These are phyloP conservation scores for Picea abies DNA, from an alignment of 83 land plant species.

Conservation along the genomic window DNA sequence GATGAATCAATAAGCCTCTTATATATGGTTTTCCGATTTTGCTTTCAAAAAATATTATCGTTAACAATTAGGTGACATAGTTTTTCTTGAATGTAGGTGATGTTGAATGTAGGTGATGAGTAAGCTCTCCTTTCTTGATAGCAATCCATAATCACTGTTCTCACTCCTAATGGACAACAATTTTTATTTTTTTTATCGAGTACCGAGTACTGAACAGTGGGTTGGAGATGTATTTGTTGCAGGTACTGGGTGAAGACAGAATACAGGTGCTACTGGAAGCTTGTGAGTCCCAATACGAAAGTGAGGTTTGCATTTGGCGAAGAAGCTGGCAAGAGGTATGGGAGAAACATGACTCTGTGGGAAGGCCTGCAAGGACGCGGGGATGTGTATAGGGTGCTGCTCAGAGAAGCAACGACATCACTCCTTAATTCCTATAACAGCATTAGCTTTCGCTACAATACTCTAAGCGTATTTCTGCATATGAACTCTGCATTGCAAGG, in stretches of 20 bases:
- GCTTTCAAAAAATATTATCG: too few relatives aligned
- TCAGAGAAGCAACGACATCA: conserved; percentile 61
- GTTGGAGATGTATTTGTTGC: not conserved
- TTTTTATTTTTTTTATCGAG: too few relatives aligned
- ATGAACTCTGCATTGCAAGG: conserved; percentile 46
- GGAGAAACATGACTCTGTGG: conserved; percentile 44
- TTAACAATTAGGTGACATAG: too few relatives aligned
- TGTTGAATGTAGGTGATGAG: too few relatives aligned
- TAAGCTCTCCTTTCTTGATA: too few relatives aligned
- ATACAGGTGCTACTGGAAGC: conserved; percentile 66
- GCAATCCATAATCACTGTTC: too few relatives aligned
- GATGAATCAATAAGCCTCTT: too few relatives aligned
- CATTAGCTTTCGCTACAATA: conserved; percentile 34
- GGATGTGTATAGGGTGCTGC: conserved; percentile 53
- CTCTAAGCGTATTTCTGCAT: conserved; percentile 31
- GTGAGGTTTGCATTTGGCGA: conserved; percentile 54
- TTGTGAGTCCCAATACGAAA: conserved; percentile 42
- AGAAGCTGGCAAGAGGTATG: conserved; percentile 42
- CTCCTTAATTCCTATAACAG: conserved; percentile 68
- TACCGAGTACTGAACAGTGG: too few relatives aligned
- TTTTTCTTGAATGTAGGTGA: too few relatives aligned
- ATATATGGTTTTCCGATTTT: too few relatives aligned
- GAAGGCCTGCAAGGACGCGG: conserved; percentile 53
- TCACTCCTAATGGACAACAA: too few relatives aligned
- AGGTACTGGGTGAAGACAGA: conserved; percentile 65